A percentile compares a stretch with the other conserved stretches of the same genome.
phyloP scores from a whole-genome alignment of 1,139 yeast species.

The Debaryomyces robertsiae region DNA sequence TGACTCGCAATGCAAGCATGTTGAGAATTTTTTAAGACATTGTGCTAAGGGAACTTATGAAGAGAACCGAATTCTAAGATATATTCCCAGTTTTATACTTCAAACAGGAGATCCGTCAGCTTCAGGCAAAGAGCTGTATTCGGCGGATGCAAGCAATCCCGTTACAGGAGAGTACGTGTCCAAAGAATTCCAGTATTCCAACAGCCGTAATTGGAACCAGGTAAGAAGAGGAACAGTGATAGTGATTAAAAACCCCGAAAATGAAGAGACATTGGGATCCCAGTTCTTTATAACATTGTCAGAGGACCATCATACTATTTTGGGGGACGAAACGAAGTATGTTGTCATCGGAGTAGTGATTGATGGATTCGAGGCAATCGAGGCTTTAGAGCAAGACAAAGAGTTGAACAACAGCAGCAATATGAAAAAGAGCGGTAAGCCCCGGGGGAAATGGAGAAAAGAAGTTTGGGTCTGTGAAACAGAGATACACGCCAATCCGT shows the following conservation, averaged over 20 bases:
- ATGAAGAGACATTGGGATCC: slow-evolving; percentile 19
- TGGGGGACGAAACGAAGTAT: slow-evolving; percentile 16
- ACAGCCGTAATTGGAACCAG: background rate
- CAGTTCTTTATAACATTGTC: slow-evolving; percentile 27
- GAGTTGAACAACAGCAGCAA: slow-evolving; percentile 15
- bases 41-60: slow-evolving; percentile 50
- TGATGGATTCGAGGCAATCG: slow-evolving; percentile 24
- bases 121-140: slow-evolving; percentile 38
- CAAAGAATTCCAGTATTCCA: slow-evolving; percentile 1
- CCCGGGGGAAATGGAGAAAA: slow-evolving; percentile 24
- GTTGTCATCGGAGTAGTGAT: slow-evolving; percentile 23
- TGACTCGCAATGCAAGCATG: slow-evolving; percentile 16
- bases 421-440: slow-evolving; percentile 23
- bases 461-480: slow-evolving; percentile 22
- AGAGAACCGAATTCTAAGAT: slow-evolving; percentile 41
- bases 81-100: slow-evolving; percentile 45
- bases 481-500: slow-evolving; percentile 24
- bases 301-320: slow-evolving; percentile 15
- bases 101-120: slow-evolving; percentile 56
- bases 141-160: slow-evolving; percentile 13
- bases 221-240: slow-evolving; percentile 21
- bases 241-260: slow-evolving; percentile 17
- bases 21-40: slow-evolving; percentile 39
- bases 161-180: slow-evolving; percentile 3
- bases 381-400: slow-evolving; percentile 16